phyloP scores from a whole-genome alignment of 208 protist genomes.

The Paratrypanosoma confusum region DNA sequence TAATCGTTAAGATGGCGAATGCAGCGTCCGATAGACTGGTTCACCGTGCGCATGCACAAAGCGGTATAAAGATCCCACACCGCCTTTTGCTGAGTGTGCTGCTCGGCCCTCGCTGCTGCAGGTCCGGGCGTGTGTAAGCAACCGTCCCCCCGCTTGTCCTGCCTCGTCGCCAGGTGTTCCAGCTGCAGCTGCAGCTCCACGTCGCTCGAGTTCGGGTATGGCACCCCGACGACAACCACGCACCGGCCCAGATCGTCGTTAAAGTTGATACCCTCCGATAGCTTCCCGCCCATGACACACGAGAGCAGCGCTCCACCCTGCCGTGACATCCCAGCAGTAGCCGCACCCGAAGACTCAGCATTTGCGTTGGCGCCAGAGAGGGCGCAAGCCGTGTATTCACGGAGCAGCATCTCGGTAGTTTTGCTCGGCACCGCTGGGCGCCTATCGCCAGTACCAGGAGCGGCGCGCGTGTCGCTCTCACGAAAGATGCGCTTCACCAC shows the following conservation, averaged over 20 bases:
- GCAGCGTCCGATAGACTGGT: slow-evolving; percentile 93
- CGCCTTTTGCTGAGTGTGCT: background rate
- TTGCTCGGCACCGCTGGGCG: background rate
- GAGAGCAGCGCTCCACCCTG: slow-evolving; percentile 88
- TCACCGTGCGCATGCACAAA: slow-evolving; percentile 93
- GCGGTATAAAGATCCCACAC: slow-evolving; percentile 82
- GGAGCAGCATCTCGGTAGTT: background rate
- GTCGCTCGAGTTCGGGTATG: slow-evolving; percentile 90
- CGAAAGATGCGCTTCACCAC: slow-evolving; percentile 73
- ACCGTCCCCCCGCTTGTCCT: too few relatives aligned
- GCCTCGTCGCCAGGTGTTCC: slow-evolving; percentile 40
- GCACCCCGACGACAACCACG: slow-evolving; percentile 93
- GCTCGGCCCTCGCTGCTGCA: background rate
- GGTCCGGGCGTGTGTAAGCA: too few relatives aligned
- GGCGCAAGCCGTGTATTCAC: background rate
- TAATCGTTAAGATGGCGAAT: slow-evolving; percentile 93
- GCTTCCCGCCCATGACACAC: slow-evolving; percentile 93
- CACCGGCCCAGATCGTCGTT: slow-evolving; percentile 88
- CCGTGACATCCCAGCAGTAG: slow-evolving; percentile 1
- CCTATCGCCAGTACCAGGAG: background rate
- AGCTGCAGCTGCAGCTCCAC: slow-evolving; percentile 84
- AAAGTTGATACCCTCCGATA: slow-evolving; percentile 99
- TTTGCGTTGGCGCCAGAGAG: background rate
- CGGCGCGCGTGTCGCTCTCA: slow-evolving; percentile 29
- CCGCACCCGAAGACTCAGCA: slow-evolving; percentile 1